Base-by-base conservation (phyloP, 1,284 basidiomycete species). In the Moesziomyces parantarcticus region DNA sequence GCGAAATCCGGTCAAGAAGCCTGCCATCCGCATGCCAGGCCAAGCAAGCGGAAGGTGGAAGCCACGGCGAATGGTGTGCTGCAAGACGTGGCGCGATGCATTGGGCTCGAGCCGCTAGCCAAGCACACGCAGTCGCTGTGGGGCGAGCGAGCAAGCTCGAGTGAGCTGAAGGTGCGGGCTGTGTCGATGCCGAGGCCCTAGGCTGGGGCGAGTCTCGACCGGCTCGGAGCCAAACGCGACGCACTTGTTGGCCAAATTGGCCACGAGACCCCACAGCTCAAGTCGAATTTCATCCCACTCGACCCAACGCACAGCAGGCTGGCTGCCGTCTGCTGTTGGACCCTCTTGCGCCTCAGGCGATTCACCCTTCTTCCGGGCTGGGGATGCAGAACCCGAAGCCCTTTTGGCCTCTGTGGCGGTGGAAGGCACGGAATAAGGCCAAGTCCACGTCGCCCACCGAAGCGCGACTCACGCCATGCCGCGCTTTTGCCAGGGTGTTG, bases 181-280 rank as follows among this genome's bases (percentile, higher is more conserved):
- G 55, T 54, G 50, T 60, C 52, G 52, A 41, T 47, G 53, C 49
- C 50, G 49, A 41, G 21, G 16, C 14, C 34, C 34, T n/a, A 36
- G 3, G 34, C 13, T 36, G 34, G 34, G 29, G 29, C 29, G 29
- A 29, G 29, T 29, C 29, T 36, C 34, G 16, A 36, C 14, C 6
- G 34, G 34, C 34, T 58, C 36, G 43, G 47, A 21, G 21, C 21
- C 50, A 54, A 46, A 39, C 9, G 29, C 50, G 40, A 57, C 47
- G 48, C 47, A 50, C 58, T 25, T 45, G 25, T 36, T 49, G 16
- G 44, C 16, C 20, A 23, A 41, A 40, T 21, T 67, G 64, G 41
- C 57, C 64, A 67, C 64, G 58, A 61, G 64, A 67, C 64, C 64
- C 58, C 39, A 67, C 64, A 67, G 50, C 49, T 36, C 21, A 29